Percentiles rank a stretch among this genome's conserved stretches.
These are phyloP conservation scores for Albophoma yamanashiensis DNA, from an alignment of 2,329 filamentous ascomycete genomes.

Conservation along the genomic window DNA sequence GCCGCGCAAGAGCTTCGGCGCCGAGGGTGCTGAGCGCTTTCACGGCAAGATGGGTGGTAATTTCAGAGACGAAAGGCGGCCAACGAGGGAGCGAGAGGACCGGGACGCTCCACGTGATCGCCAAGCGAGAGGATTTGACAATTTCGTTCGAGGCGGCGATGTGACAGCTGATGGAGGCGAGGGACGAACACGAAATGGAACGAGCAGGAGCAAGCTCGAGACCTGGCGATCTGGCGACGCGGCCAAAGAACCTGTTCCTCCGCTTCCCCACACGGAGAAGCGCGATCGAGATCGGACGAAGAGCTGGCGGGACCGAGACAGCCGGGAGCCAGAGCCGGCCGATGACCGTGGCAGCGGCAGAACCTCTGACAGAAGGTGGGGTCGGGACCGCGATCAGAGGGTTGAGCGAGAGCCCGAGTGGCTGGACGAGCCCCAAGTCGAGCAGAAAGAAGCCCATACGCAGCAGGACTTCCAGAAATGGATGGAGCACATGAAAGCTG, in stretches of 20 bases:
- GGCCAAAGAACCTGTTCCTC: conserved; percentile 13
- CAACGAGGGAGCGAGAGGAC: conserved; percentile 43
- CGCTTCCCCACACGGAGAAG: conserved; percentile 21
- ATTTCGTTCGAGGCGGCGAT: conserved; percentile 37
- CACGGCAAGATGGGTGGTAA: conserved; percentile 52
- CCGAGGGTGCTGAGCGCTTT: conserved; percentile 62
- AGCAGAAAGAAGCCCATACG: conserved; percentile 62
- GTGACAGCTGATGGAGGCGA: conserved; percentile 35
- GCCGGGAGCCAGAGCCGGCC: conserved; percentile 22
- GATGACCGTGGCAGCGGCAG: conserved; percentile 49
- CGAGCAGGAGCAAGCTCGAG: conserved; percentile 54
- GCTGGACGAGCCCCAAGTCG: conserved; percentile 66
- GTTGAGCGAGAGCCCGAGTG: conserved; percentile 81
- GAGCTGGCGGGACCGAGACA: conserved; percentile 49
- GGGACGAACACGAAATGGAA: conserved; percentile 51
- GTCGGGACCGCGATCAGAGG: conserved; percentile 45
- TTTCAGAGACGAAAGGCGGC: conserved; percentile 30
- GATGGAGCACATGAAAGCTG: conserved; percentile 82
- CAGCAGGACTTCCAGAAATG: conserved; percentile 90
- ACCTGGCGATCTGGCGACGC: conserved; percentile 61
- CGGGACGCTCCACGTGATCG: conserved; percentile 41
- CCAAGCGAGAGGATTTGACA: conserved; percentile 37
- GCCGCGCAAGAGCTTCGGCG: conserved; percentile 62
- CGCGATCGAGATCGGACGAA: conserved; percentile 47
- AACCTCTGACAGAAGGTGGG: conserved; percentile 39